These are phyloP conservation scores for Phylloporus rhodoxanthus DNA, from an alignment of 768 basidiomycete species.

Conservation along the genomic window DNA sequence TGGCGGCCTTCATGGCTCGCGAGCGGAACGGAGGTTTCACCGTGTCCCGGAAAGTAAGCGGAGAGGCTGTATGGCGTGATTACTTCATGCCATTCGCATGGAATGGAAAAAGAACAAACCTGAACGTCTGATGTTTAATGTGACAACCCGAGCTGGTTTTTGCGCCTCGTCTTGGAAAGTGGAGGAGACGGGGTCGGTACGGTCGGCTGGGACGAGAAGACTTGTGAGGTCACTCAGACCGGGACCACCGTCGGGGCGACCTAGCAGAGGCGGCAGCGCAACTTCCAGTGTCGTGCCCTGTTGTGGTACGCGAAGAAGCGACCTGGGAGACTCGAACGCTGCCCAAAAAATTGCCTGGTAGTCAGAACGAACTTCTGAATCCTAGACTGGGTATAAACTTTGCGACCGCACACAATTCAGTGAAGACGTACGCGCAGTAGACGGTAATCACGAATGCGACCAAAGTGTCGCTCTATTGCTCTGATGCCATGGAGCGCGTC, in stretches of 20 bases:
- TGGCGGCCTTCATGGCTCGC: conserved; percentile 24
- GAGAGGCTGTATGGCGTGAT: conserved; percentile 6
- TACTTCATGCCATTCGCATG: neutral
- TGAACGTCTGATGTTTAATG: conserved; percentile 19
- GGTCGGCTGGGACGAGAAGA: conserved; percentile 22
- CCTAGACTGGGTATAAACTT: conserved; percentile 30
- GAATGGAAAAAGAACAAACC: conserved; percentile 15
- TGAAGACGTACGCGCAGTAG: conserved; percentile 35
- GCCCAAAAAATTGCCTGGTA: conserved; percentile 42
- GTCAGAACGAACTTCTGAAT: conserved; percentile 38
- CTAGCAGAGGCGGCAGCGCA: conserved; percentile 20
- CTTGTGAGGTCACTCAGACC: conserved; percentile 28
- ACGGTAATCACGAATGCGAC: conserved; percentile 40
- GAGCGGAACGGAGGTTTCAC: conserved; percentile 26
- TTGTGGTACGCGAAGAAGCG: conserved; percentile 33
- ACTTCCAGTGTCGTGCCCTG: conserved; percentile 30
- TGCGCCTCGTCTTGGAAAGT: conserved; percentile 2
- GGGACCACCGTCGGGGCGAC: conserved; percentile 28
- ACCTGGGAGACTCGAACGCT: conserved; percentile 41
- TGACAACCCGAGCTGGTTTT: conserved; percentile 8
- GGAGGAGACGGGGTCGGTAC: neutral
- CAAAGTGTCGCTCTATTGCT: conserved; percentile 51
- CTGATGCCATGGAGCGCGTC: conserved; percentile 50
- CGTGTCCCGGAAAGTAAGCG: conserved; percentile 19
- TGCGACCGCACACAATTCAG: neutral